Base-by-base conservation (phyloP, 371 early-diverging fungal genomes). In the Mortierella polycephala region DNA sequence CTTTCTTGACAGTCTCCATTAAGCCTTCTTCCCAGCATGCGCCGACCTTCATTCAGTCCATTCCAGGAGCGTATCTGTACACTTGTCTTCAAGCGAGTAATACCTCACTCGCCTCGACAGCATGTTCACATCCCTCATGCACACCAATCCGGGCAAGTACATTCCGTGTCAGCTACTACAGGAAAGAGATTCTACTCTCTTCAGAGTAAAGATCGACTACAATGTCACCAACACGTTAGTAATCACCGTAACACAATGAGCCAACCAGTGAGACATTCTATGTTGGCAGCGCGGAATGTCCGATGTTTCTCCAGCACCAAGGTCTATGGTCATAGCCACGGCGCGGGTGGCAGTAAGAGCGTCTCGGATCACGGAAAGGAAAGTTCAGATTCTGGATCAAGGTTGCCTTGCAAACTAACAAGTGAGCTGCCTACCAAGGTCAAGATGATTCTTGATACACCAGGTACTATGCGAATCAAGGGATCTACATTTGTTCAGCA, bases 371-470 rank as follows among this genome's bases (percentile, higher is more conserved):
- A 57, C 42, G 57, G n/a, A 41, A 45, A 12, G 64, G 65, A 52
- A 30, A 30, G 30, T 30, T 30, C 21, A 44, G 37, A 41, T 9
- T 20, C 44, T 40, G 64, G 70, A 45, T 73, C 73, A 9, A 49
- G 55, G n/a, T 47, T 62, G 1, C 13, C 60, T 12, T 60, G 13
- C 12, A 62, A 45, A 7, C 37, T 67, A 12, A 79, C 80, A n/a
- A 73, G 70, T 23, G 64, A 45, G 4, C 58, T 79, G 37, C 80
- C 80, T 13, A 79, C 80, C 20, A 64, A 65, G 16, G 60, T 63
- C 21, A 79, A 60, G 49, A 79, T 79, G 80, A 51, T 66, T 37
- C 66, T 79, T 18, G 74, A 73, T 46, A 79, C 80, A 13, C 67
- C 80, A 73, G 80, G 80, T 73, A 73, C 30, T 30, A 30, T 30